Percentiles rank a stretch among this genome's conserved stretches.
phyloP scores from a whole-genome alignment of 441 rosid genomes.

The Dalechampia spathulata region DNA sequence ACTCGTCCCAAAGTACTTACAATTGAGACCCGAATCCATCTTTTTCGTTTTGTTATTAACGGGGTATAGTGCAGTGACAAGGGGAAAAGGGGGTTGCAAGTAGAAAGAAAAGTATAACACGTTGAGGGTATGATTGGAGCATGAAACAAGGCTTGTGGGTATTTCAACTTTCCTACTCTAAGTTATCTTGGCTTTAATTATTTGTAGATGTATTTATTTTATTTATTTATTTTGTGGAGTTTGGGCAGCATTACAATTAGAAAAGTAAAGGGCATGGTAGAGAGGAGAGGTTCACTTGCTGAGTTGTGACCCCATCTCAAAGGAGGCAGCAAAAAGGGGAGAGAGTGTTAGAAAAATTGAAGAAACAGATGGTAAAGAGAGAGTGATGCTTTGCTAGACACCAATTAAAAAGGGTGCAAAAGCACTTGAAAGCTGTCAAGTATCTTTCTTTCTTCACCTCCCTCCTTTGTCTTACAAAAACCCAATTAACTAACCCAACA shows the following conservation, averaged over 20 bases:
- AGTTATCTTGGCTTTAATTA: slow-evolving; percentile 11
- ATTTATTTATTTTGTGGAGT: too few species aligned
- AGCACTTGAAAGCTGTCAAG: slow-evolving; percentile 31
- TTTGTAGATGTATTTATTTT: too few species aligned
- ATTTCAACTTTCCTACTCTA: slow-evolving; percentile 27
- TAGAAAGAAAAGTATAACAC: slow-evolving; percentile 5
- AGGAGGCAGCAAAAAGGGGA: slow-evolving; percentile 21
- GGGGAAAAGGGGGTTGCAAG: slow-evolving; percentile 15
- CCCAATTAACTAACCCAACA: background rate
- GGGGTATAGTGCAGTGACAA: too few species aligned
- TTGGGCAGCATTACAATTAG: slow-evolving; percentile 16
- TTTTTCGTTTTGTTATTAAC: too few species aligned
- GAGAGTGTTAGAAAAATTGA: slow-evolving; percentile 19
- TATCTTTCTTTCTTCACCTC: slow-evolving; percentile 14
- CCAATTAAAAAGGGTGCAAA: slow-evolving; percentile 9
- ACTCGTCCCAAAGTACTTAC: too few species aligned
- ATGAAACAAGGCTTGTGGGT: slow-evolving; percentile 64
- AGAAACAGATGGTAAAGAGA: slow-evolving; percentile 21
- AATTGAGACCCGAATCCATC: too few species aligned
- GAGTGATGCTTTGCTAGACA: too few species aligned
- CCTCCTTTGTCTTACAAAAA: slow-evolving; percentile 28
- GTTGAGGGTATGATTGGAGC: slow-evolving; percentile 43
- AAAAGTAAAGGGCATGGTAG: slow-evolving; percentile 30
- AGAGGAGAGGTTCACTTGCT: slow-evolving; percentile 30
- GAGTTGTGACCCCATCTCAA: slow-evolving; percentile 39